phyloP scores from a whole-genome alignment of 108 stramenopile genomes.

The Stephanodiscus minutulus region DNA sequence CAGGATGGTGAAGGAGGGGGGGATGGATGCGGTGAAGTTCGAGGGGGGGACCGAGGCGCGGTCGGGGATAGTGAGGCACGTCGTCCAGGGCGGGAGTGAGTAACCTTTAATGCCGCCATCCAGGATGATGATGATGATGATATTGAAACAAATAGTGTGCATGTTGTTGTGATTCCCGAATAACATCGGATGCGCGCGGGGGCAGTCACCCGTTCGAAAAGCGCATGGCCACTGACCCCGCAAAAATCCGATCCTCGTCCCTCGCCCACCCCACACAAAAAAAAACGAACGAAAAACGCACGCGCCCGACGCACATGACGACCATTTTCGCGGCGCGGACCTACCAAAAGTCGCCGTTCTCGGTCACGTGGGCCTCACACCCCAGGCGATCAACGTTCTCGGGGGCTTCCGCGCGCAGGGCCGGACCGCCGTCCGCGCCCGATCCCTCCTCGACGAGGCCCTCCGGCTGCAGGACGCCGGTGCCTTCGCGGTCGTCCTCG shows the following conservation, averaged over 20 bases:
- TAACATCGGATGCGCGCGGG: too few relatives aligned
- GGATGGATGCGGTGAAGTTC: slow-evolving; percentile 93
- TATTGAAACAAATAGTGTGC: too few relatives aligned
- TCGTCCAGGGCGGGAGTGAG: slow-evolving; percentile 91
- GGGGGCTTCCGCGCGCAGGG: slow-evolving; percentile 99
- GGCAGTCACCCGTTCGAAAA: too few relatives aligned
- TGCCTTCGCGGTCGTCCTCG: slow-evolving; percentile 93
- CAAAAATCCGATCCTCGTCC: too few relatives aligned
- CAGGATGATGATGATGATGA: too few relatives aligned
- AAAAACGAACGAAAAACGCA: too few relatives aligned
- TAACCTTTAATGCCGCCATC: too few relatives aligned
- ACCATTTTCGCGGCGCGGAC: too few relatives aligned
- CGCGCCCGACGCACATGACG: too few relatives aligned
- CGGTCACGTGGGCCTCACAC: slow-evolving; percentile 98
- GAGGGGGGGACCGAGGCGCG: slow-evolving; percentile 83
- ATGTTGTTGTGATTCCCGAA: too few relatives aligned
- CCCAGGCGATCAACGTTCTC: slow-evolving; percentile 94
- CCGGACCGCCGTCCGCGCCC: slow-evolving; percentile 87
- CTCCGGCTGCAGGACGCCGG: slow-evolving; percentile 94
- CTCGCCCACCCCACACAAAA: background rate
- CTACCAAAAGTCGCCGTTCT: slow-evolving; percentile 98
- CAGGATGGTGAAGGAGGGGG: slow-evolving; percentile 89
- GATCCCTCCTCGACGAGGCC: slow-evolving; percentile 91
- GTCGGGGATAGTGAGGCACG: slow-evolving; percentile 72
- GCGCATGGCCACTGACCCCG: too few relatives aligned